A percentile compares a stretch with the other conserved stretches of the same genome.
phyloP scores from a whole-genome alignment of 2,329 filamentous ascomycete genomes.

The Venturia asperata region DNA sequence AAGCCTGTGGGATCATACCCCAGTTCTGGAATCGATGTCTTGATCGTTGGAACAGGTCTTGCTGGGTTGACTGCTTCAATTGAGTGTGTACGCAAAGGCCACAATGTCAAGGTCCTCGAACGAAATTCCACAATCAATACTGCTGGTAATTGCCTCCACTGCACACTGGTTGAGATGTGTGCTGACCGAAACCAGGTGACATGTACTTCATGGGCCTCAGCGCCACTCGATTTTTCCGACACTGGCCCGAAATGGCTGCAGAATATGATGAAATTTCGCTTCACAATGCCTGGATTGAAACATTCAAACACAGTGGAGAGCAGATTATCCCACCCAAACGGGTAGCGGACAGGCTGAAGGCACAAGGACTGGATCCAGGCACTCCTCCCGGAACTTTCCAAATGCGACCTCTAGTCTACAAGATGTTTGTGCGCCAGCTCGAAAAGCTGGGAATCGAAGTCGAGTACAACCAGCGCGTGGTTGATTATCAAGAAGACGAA shows the following conservation, averaged over 20 bases:
- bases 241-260: slow-evolving; percentile 47
- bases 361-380: slow-evolving; percentile 38
- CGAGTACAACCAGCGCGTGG: slow-evolving; percentile 36
- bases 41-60: slow-evolving; percentile 35
- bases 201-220: slow-evolving; percentile 55
- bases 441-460: slow-evolving; percentile 39
- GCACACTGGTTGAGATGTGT: not conserved
- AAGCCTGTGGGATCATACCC: slow-evolving; percentile 49
- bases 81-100: slow-evolving; percentile 36
- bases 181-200: slow-evolving; percentile 37
- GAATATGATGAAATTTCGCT: slow-evolving; percentile 48
- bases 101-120: slow-evolving; percentile 36
- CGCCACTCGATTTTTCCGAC: slow-evolving; percentile 48
- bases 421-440: slow-evolving; percentile 48
- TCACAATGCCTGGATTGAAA: slow-evolving; percentile 50
- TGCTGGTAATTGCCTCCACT: slow-evolving; percentile 34
- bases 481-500: slow-evolving; percentile 41
- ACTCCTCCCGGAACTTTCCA: slow-evolving; percentile 50
- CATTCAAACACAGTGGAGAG: slow-evolving; percentile 48
- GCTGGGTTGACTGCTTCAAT: slow-evolving; percentile 34
- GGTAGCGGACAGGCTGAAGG: slow-evolving; percentile 45
- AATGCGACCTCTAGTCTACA: slow-evolving; percentile 50
- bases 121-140: slow-evolving; percentile 46
- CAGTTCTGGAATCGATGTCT: slow-evolving; percentile 34
- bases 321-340: slow-evolving; percentile 43